Conservation (phyloP, 106 monocot genomes). For the Dendrobium huoshanense region DNA sequence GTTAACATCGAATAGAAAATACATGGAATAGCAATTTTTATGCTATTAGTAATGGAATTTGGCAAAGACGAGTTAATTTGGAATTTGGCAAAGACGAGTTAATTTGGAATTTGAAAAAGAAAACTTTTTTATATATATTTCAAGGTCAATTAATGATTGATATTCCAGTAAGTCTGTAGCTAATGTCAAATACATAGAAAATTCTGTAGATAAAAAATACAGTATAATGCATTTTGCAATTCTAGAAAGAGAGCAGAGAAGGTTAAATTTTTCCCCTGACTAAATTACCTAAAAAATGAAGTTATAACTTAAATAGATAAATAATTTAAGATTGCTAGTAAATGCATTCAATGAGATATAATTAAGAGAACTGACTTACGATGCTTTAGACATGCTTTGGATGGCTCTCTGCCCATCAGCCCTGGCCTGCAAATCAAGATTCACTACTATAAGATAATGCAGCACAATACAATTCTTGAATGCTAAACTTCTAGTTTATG, state of each 20-base stretch:
- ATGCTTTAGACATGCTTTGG: slow-evolving; percentile 29
- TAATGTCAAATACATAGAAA: background rate
- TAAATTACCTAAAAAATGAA: too few species aligned
- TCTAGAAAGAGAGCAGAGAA: background rate
- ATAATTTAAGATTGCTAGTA: background rate
- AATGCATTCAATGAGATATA: background rate
- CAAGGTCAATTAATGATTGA: too few species aligned
- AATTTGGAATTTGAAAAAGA: too few species aligned
- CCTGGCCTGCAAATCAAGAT: slow-evolving; percentile 32
- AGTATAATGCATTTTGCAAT: background rate
- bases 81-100: too few species aligned
- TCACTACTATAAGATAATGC: background rate
- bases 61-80: too few species aligned
- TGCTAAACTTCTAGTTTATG: background rate
- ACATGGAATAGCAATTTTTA: too few species aligned
- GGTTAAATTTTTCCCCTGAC: background rate
- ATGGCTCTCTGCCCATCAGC: slow-evolving; percentile 33
- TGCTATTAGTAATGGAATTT: too few species aligned
- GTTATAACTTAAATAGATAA: background rate
- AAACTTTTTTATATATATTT: too few species aligned
- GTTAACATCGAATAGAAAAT: too few species aligned
- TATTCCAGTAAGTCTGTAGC: too few species aligned
- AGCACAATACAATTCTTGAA: background rate
- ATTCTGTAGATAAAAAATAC: background rate
- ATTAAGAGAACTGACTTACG: slow-evolving; percentile 28